phyloP scores from a whole-genome alignment of 495 filamentous ascomycete species.

The Aspergillus nanangensis region DNA sequence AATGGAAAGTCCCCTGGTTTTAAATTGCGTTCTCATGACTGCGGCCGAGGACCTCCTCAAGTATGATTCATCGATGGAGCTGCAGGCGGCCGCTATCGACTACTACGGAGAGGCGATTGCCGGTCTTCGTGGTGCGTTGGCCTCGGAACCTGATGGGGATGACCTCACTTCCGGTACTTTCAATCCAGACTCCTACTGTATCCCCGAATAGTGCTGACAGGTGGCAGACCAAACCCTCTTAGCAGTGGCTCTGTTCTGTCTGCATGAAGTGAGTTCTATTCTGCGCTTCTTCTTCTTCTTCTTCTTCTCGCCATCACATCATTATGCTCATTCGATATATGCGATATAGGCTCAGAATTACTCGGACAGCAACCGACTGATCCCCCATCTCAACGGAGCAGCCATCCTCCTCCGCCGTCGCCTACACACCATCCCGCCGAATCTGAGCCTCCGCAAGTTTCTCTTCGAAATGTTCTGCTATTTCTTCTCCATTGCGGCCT shows the following conservation, averaged over 20 bases:
- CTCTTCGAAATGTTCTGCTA: conserved; percentile 18
- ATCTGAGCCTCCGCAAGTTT: conserved; percentile 5
- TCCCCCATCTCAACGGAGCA: conserved; percentile 20
- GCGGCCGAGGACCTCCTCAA: conserved; percentile 16
- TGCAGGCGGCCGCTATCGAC: conserved; percentile 7
- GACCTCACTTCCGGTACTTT: background rate
- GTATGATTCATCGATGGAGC: conserved; percentile 4
- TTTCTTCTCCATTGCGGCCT: conserved; percentile 13
- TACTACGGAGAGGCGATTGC: conserved; percentile 13
- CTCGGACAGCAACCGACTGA: conserved; percentile 7
- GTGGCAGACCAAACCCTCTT: conserved; percentile 10
- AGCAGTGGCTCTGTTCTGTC: conserved; percentile 15
- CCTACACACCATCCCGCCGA: background rate
- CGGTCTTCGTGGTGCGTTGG: conserved; percentile 7
- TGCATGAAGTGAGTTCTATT: conserved; percentile 13
- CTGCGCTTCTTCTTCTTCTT: too few relatives aligned
- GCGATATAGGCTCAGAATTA: conserved; percentile 15
- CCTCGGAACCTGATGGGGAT: conserved; percentile 2
- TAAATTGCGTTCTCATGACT: conserved; percentile 13
- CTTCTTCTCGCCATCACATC: background rate
- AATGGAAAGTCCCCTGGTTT: conserved; percentile 8
- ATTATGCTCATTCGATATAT: background rate
- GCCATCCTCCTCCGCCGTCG: conserved; percentile 11
- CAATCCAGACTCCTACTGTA: background rate
- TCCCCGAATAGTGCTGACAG: background rate